Evolutionary conservation across 768 basidiomycete species (phyloP).

Genomic region (Termitomyces sp.): DNA sequence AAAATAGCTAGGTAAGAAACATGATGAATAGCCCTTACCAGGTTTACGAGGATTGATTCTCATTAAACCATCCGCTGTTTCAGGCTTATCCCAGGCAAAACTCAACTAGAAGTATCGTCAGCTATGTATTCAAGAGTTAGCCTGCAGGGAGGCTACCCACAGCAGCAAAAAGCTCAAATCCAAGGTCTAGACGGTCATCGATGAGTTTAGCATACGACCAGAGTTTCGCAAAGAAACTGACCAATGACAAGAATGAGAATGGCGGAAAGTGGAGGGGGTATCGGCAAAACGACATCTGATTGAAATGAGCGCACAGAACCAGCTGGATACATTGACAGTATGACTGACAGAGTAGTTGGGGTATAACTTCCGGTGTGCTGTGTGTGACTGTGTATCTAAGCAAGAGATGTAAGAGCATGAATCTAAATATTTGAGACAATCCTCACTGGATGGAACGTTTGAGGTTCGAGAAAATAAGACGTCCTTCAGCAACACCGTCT

Average conservation of each 20-base stretch:
- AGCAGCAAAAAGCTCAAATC: conserved; percentile 64
- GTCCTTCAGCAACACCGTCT: conserved; percentile 68
- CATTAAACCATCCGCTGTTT: conserved; percentile 63
- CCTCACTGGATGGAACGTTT: conserved; percentile 66
- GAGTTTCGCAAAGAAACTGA: conserved; percentile 20
- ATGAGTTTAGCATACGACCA: neutral
- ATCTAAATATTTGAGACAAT: neutral
- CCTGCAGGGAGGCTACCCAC: conserved; percentile 28
- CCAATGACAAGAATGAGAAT: conserved; percentile 70
- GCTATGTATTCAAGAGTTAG: neutral
- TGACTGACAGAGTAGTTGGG: conserved; percentile 58
- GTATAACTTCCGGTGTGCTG: conserved; percentile 65
- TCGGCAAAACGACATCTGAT: conserved; percentile 60
- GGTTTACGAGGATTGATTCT: conserved; percentile 63
- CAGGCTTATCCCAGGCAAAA: conserved; percentile 70
- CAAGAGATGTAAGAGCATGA: neutral
- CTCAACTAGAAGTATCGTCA: conserved; percentile 38
- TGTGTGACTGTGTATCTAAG: conserved; percentile 58
- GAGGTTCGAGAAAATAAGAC: conserved; percentile 65
- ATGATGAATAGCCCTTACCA: conserved; percentile 27
- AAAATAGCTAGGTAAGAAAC: neutral
- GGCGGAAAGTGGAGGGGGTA: conserved; percentile 61
- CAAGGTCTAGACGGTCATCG: conserved; percentile 44
- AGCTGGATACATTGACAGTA: neutral
- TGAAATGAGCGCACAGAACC: neutral